Base-by-base conservation (phyloP, 2,329 filamentous ascomycete genomes). In the Sporothrix luriei region DNA sequence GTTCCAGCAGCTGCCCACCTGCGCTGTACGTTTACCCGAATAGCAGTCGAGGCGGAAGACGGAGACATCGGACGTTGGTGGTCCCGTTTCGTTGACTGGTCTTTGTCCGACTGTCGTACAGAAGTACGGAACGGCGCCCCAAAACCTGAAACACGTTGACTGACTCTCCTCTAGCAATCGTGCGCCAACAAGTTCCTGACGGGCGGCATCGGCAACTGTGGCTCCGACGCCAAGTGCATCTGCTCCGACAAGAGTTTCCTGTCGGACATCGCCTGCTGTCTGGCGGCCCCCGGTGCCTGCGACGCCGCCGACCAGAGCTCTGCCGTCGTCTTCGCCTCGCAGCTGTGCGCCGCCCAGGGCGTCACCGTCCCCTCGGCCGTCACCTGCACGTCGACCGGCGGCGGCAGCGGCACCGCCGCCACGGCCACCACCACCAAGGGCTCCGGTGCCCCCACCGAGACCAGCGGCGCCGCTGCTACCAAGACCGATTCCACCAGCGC, bases 1-100 rank as follows among this genome's bases (percentile, higher is more conserved):
- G 76, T 75, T 83, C 69, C 73, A 75, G 40, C 75, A 74, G 51
- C 81, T 86, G 64, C 88, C 85, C 19, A 71, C 72, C 11, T 90
- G 84, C 74, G 86, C 87, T 73, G 87, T 89, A 81, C 75, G 85
- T 82, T 21, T 11, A 10, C 13, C 24, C 43, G 43, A 19, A 48
- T 48, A 19, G 4, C 3, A 5, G 11, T 3, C 26, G 24, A 1
- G 11, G 33, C 9, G 33, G 33, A 33, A 33, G 33, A 9, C 5
- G 33, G 33, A 33, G 33, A 33, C 33, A 33, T 7, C 33, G 5
- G 33, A 1, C 33, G 33, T 9, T 7, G 3, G 33, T 33, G 5
- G 7, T 33, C 33, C 9, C 5, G 33, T 33, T 5, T 33, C 5
- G 33, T 33, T 5, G 33, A 7, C 33, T 57, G 26, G 14, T 5